phyloP scores from a whole-genome alignment of 2,329 filamentous ascomycete species.

The Aspergillus pseudonomiae region DNA sequence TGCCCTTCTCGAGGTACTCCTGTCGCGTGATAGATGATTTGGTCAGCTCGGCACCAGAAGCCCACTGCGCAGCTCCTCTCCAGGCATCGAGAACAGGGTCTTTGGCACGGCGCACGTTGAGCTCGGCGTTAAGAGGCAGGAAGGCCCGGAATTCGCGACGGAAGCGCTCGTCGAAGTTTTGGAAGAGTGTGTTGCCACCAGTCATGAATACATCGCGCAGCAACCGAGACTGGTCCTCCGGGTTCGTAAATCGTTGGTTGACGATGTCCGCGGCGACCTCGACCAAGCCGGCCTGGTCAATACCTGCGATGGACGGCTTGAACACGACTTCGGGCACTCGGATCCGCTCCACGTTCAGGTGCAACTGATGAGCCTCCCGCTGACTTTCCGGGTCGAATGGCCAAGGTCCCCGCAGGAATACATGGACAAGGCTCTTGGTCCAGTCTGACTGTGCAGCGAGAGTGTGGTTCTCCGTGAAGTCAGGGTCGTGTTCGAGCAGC shows the following conservation, averaged over 20 bases:
- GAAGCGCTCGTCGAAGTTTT: constrained; percentile 82
- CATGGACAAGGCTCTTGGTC: constrained; percentile 88
- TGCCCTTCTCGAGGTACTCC: constrained; percentile 89
- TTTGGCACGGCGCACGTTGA: constrained; percentile 72
- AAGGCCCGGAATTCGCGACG: constrained; percentile 71
- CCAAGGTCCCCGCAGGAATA: constrained; percentile 84
- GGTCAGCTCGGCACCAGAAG: constrained; percentile 59
- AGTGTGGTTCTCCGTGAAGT: constrained; percentile 90
- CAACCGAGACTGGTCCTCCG: constrained; percentile 66
- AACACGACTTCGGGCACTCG: constrained; percentile 92
- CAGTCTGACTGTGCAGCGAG: constrained; percentile 92
- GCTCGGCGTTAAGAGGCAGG: constrained; percentile 67
- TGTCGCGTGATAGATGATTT: constrained; percentile 71
- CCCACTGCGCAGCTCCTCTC: constrained; percentile 90
- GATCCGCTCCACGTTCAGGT: constrained; percentile 95
- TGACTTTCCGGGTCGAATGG: constrained; percentile 81
- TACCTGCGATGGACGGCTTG: constrained; percentile 84
- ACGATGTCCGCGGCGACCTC: constrained; percentile 92
- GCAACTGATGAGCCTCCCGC: constrained; percentile 80
- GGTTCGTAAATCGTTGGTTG: constrained; percentile 70
- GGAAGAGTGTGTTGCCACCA: constrained; percentile 87
- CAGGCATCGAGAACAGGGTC: constrained; percentile 87
- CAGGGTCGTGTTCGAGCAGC: constrained; percentile 80
- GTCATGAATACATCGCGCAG: constrained; percentile 89
- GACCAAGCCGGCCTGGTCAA: constrained; percentile 90